Base-by-base conservation (phyloP, 2,329 filamentous ascomycete species). In the Aspergillus viridinutans region DNA sequence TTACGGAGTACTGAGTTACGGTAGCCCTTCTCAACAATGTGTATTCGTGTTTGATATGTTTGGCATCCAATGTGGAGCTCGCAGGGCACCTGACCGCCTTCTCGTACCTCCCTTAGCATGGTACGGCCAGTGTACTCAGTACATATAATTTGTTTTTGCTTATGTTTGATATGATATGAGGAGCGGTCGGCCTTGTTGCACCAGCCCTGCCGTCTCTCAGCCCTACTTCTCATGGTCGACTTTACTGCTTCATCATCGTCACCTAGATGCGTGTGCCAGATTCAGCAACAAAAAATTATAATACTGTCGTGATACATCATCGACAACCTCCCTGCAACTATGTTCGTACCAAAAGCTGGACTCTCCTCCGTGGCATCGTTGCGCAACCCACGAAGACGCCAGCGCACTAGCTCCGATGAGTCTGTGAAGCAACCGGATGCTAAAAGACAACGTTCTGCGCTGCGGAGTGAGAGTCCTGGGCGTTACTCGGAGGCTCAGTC, bases 381-480 rank as follows among this genome's bases (percentile, higher is more conserved):
- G 52, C 71, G 72, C 53, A 75, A 69, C 57, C 67, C 73, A 59
- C 69, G 74, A 55, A 67, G 74, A 55, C 72, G 74, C 55, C 74
- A 74, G 55, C 70, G 74, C 60, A 72, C 72, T 52, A 71, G 71
- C 60, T 76, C 75, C 38, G 77, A 79, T 58, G 78, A 80, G 55
- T 74, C 74, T 12, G 67, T 75, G 40, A 76, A 77, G 45, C 72
- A 73, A 51, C 78, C 76, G 20, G 74, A 72, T 57, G 72, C 78
- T 12, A 80, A 80, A 66, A 72, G 76, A 61, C 76, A 79, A 60
- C 72, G 77, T 58, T 78, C 77, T n/a, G 69, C 67, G 38, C 61
- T 79, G 42, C 72, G 72, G 9, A 68, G 72, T 61, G 68, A 72
- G 52, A 69, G 67, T n/a, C 62, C 68, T 40, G 69, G 74, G 48